Evolutionary conservation across 2,329 filamentous ascomycete genomes (phyloP).

Genomic region (Diaporthe nobilis): DNA sequence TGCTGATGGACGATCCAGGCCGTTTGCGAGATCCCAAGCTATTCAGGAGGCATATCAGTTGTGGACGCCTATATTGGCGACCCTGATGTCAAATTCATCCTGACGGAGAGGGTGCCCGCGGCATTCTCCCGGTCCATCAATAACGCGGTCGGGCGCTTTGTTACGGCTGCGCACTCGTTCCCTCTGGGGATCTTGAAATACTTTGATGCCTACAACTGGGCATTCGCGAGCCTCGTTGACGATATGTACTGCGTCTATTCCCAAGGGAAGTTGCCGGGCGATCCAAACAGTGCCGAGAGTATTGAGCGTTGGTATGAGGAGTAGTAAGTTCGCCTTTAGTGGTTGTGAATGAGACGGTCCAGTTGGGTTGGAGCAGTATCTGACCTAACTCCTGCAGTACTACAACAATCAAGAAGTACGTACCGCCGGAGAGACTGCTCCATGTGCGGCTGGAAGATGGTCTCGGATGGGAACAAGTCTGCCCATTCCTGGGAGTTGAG

Average conservation of each 20-base stretch:
- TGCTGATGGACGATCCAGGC: neutral
- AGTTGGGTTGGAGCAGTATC: neutral
- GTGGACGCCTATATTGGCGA: constrained; percentile 16
- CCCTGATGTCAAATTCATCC: constrained; percentile 12
- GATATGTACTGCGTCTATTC: neutral
- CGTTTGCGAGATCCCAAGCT: constrained; percentile 19
- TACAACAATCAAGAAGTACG: neutral
- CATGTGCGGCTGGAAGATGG: neutral
- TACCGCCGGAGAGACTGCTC: constrained; percentile 8
- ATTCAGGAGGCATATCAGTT: neutral
- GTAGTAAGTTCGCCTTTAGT: neutral
- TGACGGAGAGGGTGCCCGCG: neutral
- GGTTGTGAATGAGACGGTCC: neutral
- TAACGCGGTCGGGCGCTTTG: neutral
- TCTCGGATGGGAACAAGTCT: constrained; percentile 7
- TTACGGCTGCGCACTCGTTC: neutral
- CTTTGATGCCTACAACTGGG: neutral
- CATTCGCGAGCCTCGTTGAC: neutral
- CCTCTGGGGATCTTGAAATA: neutral
- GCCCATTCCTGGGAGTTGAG: neutral
- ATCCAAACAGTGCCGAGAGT: neutral
- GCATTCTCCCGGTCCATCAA: neutral
- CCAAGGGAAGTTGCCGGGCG: neutral
- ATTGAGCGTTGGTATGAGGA: constrained; percentile 14
- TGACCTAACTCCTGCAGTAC: neutral